Conservation (phyloP, 2,329 filamentous ascomycete genomes). For the Simplicillium aogashimaense region DNA sequence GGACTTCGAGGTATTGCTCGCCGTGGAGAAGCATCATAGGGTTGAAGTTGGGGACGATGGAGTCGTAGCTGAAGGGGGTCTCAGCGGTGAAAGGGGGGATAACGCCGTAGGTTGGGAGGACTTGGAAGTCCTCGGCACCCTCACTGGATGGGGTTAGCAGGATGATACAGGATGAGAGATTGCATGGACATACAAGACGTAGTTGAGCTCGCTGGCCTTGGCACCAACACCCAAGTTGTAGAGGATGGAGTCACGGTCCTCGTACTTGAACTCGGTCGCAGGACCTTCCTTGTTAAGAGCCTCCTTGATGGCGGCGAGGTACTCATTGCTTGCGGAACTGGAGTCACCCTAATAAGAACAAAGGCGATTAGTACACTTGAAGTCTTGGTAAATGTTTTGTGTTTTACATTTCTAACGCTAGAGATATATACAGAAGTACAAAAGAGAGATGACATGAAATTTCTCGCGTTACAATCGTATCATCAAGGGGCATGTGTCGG, state of each 20-base stretch:
- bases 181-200: slow-evolving; percentile 54
- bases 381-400: neutral
- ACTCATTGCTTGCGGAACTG: slow-evolving; percentile 42
- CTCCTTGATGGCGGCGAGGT: slow-evolving; percentile 65
- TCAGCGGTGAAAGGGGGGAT: slow-evolving; percentile 86
- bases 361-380: slow-evolving; percentile 12
- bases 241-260: slow-evolving; percentile 80
- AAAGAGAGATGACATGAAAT: slow-evolving; percentile 8
- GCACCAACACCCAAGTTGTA: slow-evolving; percentile 94
- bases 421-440: slow-evolving; percentile 1
- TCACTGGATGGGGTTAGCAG: slow-evolving; percentile 36
- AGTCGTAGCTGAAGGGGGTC: slow-evolving; percentile 67
- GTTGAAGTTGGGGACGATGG: slow-evolving; percentile 89
- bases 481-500: neutral
- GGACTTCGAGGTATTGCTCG: slow-evolving; percentile 94
- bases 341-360: slow-evolving; percentile 13
- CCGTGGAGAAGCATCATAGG: slow-evolving; percentile 99
- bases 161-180: neutral
- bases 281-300: slow-evolving; percentile 61
- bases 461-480: slow-evolving; percentile 2
- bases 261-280: slow-evolving; percentile 71
- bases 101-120: slow-evolving; percentile 89
- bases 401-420: slow-evolving; percentile 3
- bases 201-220: slow-evolving; percentile 76
- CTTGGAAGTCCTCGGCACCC: slow-evolving; percentile 84